These are phyloP conservation scores for Dictyostelium capitatum DNA, from an alignment of 78 protist species.

Conservation along the genomic window DNA sequence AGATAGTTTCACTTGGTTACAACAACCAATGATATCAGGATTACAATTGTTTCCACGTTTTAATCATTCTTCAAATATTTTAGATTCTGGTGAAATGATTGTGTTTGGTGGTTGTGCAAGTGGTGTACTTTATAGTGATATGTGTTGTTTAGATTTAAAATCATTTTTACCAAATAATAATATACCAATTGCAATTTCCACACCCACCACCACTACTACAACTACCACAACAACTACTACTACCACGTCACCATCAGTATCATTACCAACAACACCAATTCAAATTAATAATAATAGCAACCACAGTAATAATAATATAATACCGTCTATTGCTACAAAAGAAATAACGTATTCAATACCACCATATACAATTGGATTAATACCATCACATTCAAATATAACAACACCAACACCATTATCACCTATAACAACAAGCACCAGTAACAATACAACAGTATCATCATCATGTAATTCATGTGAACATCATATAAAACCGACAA, in stretches of 20 bases:
- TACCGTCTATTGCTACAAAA: too few species aligned
- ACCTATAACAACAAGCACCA: not conserved
- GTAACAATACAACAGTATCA: not conserved
- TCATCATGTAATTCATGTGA: not conserved
- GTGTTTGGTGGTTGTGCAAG: conserved; percentile 67
- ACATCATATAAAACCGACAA: not conserved
- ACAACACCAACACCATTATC: conserved; percentile 22
- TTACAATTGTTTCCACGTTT: conserved; percentile 27
- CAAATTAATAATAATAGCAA: too few species aligned
- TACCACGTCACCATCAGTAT: not conserved
- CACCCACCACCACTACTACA: not conserved
- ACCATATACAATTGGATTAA: not conserved
- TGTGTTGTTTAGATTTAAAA: conserved; percentile 61
- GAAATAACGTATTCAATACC: not conserved
- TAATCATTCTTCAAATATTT: conserved; percentile 28
- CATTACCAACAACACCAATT: not conserved
- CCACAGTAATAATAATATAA: too few species aligned
- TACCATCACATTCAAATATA: not conserved
- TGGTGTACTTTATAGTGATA: conserved; percentile 71
- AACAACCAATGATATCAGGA: conserved; percentile 44
- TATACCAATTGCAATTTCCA: not conserved
- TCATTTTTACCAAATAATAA: conserved; percentile 14
- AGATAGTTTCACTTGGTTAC: conserved; percentile 35
- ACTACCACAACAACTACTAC: not conserved
- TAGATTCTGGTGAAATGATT: conserved; percentile 59